These are phyloP conservation scores for Vitis cinerea DNA, from an alignment of 164 flowering plant species.

Conservation along the genomic window DNA sequence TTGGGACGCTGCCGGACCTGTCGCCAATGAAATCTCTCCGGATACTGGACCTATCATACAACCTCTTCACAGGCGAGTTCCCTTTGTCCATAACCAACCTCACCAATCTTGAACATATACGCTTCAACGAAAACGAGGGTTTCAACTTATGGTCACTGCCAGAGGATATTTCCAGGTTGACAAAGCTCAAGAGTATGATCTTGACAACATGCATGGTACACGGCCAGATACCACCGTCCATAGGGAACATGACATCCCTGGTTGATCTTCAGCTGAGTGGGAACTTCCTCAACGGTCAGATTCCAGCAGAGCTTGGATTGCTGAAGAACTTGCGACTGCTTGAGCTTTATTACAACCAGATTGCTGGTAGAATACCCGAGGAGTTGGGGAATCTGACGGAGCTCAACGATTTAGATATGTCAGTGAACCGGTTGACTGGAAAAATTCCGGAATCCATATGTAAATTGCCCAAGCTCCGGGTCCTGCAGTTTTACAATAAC, in stretches of 20 bases:
- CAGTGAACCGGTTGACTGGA: constrained; percentile 71
- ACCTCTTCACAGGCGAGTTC: constrained; percentile 63
- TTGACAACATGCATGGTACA: constrained; percentile 54
- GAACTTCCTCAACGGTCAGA: constrained; percentile 56
- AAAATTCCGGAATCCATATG: constrained; percentile 67
- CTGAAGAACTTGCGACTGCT: constrained; percentile 57
- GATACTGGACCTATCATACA: constrained; percentile 66
- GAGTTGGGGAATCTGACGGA: constrained; percentile 75
- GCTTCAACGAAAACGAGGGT: constrained; percentile 55
- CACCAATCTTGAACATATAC: constrained; percentile 59
- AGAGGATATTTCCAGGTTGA: constrained; percentile 41
- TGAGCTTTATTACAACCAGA: constrained; percentile 78
- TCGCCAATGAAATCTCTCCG: constrained; percentile 49
- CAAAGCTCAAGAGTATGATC: constrained; percentile 51
- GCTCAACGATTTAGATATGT: constrained; percentile 68
- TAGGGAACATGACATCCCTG: constrained; percentile 81
- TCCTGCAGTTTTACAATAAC: constrained; percentile 79
- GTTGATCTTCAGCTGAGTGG: constrained; percentile 75
- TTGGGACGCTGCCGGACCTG: constrained; percentile 62
- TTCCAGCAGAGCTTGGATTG: constrained; percentile 66
- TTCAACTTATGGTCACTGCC: constrained; percentile 68
- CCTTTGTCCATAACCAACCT: constrained; percentile 72
- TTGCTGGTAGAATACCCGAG: constrained; percentile 67
- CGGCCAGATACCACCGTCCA: constrained; percentile 63
- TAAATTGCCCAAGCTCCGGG: constrained; percentile 59